Percentiles rank a stretch among this genome's conserved stretches.
These are phyloP conservation scores for Coffea humblotiana DNA, from an alignment of 305 asterid species.

Conservation along the genomic window DNA sequence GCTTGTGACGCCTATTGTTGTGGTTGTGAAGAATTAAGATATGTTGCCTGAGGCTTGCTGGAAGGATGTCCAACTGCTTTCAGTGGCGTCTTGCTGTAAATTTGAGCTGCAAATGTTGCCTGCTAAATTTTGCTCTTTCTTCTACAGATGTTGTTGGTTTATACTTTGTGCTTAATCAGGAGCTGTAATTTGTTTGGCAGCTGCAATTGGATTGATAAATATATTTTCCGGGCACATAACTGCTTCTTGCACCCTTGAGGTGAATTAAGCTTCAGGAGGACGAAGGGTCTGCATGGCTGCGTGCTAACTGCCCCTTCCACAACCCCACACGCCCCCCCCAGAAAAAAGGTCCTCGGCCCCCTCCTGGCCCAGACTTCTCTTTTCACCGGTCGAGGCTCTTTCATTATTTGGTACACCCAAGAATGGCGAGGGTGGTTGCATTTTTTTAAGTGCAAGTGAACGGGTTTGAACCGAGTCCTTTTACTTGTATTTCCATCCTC, in stretches of 20 bases:
- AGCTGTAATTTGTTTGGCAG: background rate
- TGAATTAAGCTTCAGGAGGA: background rate
- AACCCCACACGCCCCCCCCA: background rate
- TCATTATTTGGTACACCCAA: background rate
- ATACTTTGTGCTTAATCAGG: background rate
- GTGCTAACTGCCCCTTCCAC: background rate
- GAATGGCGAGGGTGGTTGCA: background rate
- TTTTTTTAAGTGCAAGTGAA: no score
- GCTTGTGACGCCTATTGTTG: background rate
- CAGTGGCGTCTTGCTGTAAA: background rate
- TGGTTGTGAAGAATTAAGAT: background rate
- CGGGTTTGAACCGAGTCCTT: no score
- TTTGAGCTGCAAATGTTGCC: constrained; percentile 2
- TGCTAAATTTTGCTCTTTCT: background rate
- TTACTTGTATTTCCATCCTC: no score
- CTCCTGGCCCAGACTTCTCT: no score
- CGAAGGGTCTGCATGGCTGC: no score
- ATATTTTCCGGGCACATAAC: background rate
- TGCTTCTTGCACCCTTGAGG: background rate
- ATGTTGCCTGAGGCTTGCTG: background rate
- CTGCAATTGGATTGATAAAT: background rate
- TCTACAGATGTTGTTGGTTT: background rate
- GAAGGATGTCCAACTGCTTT: background rate
- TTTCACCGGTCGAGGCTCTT: background rate
- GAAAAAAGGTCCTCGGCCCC: no score